Conservation (phyloP, 495 filamentous ascomycete genomes). For the Neurospora sp. region DNA sequence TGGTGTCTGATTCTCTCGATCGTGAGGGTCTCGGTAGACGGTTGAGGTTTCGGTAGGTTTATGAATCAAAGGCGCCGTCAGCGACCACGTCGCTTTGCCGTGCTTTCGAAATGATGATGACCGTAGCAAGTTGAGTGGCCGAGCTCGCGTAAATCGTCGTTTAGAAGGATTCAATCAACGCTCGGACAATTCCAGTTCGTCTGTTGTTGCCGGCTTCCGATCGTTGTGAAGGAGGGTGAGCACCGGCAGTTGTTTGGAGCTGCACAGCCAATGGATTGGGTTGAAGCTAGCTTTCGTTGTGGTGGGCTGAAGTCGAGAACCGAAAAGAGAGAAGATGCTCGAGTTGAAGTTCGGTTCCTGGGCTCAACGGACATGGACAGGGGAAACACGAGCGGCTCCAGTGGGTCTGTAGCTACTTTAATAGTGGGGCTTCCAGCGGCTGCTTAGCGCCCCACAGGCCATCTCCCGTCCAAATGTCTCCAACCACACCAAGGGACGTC, state of each 20-base stretch:
- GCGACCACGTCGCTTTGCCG: background rate
- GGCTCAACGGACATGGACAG: background rate
- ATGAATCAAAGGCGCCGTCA: background rate
- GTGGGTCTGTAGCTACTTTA: background rate
- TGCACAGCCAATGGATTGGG: background rate
- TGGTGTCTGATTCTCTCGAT: conserved; percentile 10
- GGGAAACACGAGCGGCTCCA: background rate
- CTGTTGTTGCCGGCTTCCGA: background rate
- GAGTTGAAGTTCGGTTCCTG: background rate
- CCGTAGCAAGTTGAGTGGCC: background rate
- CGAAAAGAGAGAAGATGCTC: background rate
- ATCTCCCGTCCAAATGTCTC: background rate
- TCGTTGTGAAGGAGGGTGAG: background rate
- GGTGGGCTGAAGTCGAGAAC: background rate
- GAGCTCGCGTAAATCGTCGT: background rate
- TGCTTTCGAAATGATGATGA: background rate
- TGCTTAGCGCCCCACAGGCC: background rate
- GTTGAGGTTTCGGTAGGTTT: background rate
- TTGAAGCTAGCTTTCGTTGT: background rate
- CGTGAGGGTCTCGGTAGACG: background rate
- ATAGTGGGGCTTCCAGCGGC: background rate
- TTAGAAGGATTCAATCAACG: background rate
- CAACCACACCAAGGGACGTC: background rate
- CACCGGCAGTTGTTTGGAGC: background rate
- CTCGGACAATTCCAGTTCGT: background rate